Base-by-base conservation (phyloP, 1,284 basidiomycete species). In the Heterobasidion occidentale region DNA sequence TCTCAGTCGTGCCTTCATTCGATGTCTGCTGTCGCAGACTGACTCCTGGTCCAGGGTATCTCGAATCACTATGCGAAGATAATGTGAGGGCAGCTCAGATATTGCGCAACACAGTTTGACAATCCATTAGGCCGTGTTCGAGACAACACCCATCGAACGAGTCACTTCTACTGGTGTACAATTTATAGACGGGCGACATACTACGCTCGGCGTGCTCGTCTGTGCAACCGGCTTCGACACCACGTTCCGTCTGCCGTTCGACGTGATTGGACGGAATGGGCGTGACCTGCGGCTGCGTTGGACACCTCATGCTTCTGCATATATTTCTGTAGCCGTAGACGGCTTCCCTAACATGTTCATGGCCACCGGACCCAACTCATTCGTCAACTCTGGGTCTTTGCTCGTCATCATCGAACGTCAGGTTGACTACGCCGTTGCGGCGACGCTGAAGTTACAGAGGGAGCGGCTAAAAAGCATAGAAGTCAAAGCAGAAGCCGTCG, bases 191-290 rank as follows among this genome's bases (percentile, higher is more conserved):
- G 81, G 80, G 0, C 68, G 71, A 50, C 68, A 73, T 56, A 68
- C 75, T 57, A 74, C 77, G 35, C 71, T 83, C 48, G 80, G 84
- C 62, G 65, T 82, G 46, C 76, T 84, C 46, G 68, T 84, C 27
- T 83, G 80, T 63, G 82, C 83, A 1, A 84, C 81, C 56, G 78
- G 78, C 3, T 83, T 75, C 61, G 77, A 83, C 62, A 75, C 76
- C 0, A 71, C 74, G 0, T 80, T 62, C 67, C 68, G 70, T 50
- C 71, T 71, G 38, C 73, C 73, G 3, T 78, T 80, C 59, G 71
- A 74, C 20, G 68, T 82, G 58, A 64, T 79, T 53, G 81, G 79
- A 9, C 73, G 74, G 34, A 67, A 70, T 20, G 76, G 77, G 7
- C 57, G 71, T 9, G 69, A 74, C 36, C 68, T 84, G 4, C 70